Conservation (phyloP, 306 rosid species). For the Sindora glabra region DNA sequence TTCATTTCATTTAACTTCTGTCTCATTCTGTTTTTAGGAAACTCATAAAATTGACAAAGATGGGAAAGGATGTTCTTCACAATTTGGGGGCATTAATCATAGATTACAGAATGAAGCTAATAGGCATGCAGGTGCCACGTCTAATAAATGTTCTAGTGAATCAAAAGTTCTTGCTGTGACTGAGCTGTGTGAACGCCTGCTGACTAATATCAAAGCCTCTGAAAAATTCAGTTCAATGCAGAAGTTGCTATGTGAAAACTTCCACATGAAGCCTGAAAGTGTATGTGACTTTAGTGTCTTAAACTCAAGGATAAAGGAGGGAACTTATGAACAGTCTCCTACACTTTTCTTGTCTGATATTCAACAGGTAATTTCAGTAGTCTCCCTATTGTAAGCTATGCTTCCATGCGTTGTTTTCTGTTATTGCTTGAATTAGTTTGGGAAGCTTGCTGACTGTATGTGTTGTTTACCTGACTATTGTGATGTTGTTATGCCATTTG, state of each 20-base stretch:
- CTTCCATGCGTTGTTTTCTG: too few species aligned
- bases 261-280: slow-evolving; percentile 55
- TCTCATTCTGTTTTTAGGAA: slow-evolving; percentile 39
- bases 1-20: not conserved
- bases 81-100: slow-evolving; percentile 28
- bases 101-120: slow-evolving; percentile 37
- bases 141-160: slow-evolving; percentile 40
- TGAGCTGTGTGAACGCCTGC: slow-evolving; percentile 47
- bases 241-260: slow-evolving; percentile 53
- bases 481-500: slow-evolving; percentile 1
- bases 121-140: slow-evolving; percentile 29
- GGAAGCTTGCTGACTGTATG: not conserved
- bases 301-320: slow-evolving; percentile 63
- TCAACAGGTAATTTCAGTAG: slow-evolving; percentile 57
- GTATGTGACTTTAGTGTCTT: slow-evolving; percentile 61
- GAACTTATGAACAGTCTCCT: slow-evolving; percentile 65
- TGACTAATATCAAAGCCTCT: slow-evolving; percentile 50
- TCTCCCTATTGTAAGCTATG: not conserved
- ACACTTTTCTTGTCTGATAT: slow-evolving; percentile 70
- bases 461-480: not conserved
- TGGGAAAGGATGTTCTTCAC: slow-evolving; percentile 25
- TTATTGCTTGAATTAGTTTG: too few species aligned
- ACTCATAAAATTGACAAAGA: slow-evolving; percentile 32
- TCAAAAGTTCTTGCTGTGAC: slow-evolving; percentile 25
- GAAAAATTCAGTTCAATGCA: slow-evolving; percentile 64